Evolutionary conservation across 169 alveolate genomes (phyloP).

Genomic region (Eimeria maxima): DNA sequence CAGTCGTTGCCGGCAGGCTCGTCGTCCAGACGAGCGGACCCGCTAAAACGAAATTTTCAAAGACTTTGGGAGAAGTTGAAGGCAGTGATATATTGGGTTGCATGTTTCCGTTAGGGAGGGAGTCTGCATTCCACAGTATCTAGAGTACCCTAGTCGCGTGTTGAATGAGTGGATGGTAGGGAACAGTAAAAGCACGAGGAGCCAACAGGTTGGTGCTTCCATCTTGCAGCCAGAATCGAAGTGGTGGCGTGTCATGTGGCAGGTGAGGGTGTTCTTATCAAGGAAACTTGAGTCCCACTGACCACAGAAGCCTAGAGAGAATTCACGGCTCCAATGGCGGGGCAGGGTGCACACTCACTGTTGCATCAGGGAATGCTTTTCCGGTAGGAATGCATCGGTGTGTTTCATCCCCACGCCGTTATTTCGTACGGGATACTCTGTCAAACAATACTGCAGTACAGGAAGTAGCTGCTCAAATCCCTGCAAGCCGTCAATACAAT

Average conservation of each 20-base stretch:
- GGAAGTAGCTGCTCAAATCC: not conserved
- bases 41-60: too few relatives aligned
- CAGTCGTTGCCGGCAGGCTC: too few relatives aligned
- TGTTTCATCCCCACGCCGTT: not conserved
- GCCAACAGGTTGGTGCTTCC: not conserved
- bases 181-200: not conserved
- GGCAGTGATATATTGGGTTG: not conserved
- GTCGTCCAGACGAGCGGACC: too few relatives aligned
- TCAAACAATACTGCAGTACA: not conserved
- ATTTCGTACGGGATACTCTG: too few relatives aligned
- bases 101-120: not conserved
- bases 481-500: not conserved
- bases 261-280: not conserved
- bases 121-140: not conserved
- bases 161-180: not conserved
- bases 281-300: not conserved
- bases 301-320: not conserved
- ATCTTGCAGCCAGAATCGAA: not conserved
- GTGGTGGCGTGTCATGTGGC: not conserved
- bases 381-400: not conserved
- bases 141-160: not conserved
- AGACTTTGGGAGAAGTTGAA: too few relatives aligned
- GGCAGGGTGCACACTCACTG: not conserved
- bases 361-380: not conserved
- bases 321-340: not conserved